Percentiles rank a stretch among this genome's conserved stretches.
These are phyloP conservation scores for Umbelopsis isabellina DNA, from an alignment of 192 early-diverging fungal genomes.

Conservation along the genomic window DNA sequence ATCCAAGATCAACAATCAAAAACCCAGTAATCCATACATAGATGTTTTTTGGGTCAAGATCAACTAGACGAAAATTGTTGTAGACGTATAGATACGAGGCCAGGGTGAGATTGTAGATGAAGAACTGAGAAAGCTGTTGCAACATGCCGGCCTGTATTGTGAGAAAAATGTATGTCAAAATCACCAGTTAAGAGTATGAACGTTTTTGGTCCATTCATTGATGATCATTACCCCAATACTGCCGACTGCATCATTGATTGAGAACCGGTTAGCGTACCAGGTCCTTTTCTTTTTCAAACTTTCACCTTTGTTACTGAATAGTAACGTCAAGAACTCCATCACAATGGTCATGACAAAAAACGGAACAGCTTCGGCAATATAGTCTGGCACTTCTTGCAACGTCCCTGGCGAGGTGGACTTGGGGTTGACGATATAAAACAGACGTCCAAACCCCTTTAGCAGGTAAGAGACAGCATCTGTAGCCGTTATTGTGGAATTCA, in stretches of 20 bases:
- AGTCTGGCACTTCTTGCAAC: slow-evolving; percentile 51
- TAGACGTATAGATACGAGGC: slow-evolving; percentile 55
- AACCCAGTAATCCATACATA: slow-evolving; percentile 59
- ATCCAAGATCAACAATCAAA: slow-evolving; percentile 50
- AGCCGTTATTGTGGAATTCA: background rate
- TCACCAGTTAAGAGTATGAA: background rate
- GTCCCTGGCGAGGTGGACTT: slow-evolving; percentile 42
- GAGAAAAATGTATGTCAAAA: background rate
- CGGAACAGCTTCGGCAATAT: slow-evolving; percentile 53
- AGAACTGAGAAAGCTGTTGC: slow-evolving; percentile 57
- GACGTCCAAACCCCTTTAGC: slow-evolving; percentile 47
- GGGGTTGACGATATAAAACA: slow-evolving; percentile 60
- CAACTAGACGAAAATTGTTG: slow-evolving; percentile 48
- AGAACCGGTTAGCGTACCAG: slow-evolving; percentile 46
- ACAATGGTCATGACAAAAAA: slow-evolving; percentile 53
- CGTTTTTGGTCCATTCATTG: background rate
- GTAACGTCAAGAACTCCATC: slow-evolving; percentile 39
- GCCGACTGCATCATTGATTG: slow-evolving; percentile 59
- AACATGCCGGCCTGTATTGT: slow-evolving; percentile 46
- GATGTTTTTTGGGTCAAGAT: slow-evolving; percentile 45
- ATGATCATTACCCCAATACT: slow-evolving; percentile 37
- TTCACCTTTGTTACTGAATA: slow-evolving; percentile 34
- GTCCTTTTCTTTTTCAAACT: slow-evolving; percentile 38
- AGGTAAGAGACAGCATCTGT: slow-evolving; percentile 38
- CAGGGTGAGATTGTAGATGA: slow-evolving; percentile 47